Base-by-base conservation (phyloP, 2,329 filamentous ascomycete species). In the Didymella glomerata region DNA sequence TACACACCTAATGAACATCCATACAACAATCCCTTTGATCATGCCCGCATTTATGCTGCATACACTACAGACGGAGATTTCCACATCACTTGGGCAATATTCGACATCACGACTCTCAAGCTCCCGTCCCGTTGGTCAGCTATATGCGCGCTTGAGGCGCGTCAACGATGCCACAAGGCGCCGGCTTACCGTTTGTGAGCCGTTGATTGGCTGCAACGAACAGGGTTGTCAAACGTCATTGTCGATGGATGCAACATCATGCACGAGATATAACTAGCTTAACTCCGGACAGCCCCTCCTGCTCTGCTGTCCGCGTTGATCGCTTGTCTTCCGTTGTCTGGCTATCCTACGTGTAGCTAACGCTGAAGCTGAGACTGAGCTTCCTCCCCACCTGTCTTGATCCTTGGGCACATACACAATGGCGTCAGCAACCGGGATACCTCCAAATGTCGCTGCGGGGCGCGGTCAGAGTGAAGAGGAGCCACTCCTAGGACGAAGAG, bases 361-460 rank as follows among this genome's bases (percentile, higher is more conserved):
- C 42, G 20, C 38, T 3, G 36, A 40, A 47, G 27, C 38, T 44
- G 9, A 22, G 2, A 22, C 6, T 22, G 14, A 6, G 6, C 30
- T 13, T 11, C 11, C 34, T 22, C 2, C 18, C 20, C 11, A 9
- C 14, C 28, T 30, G 16, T 18, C 30, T 40, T n/a, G 5, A 25
- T 8, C 22, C 32, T 9, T 8, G 32, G 7, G 16, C 14, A 20
- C 36, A 11, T 40, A 40, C 45, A 63, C 10, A 42, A 92, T 92
- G 90, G 85, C 89, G 30, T 91, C 88, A 61, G 84, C 87, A 54
- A 89, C 88, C 34, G 88, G 87, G 53, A 85, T 90, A 57, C 88
- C 89, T 24, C 82, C 88, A 67, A 71, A 64, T 54, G 68, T 62
- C 41, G 69, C 67, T 75, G 79, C 55, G 72, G 47, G 46, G 56